A percentile compares a stretch with the other conserved stretches of the same genome.
Conservation (phyloP, 176 grass and related monocot genomes). For the Tillandsia leiboldiana region DNA sequence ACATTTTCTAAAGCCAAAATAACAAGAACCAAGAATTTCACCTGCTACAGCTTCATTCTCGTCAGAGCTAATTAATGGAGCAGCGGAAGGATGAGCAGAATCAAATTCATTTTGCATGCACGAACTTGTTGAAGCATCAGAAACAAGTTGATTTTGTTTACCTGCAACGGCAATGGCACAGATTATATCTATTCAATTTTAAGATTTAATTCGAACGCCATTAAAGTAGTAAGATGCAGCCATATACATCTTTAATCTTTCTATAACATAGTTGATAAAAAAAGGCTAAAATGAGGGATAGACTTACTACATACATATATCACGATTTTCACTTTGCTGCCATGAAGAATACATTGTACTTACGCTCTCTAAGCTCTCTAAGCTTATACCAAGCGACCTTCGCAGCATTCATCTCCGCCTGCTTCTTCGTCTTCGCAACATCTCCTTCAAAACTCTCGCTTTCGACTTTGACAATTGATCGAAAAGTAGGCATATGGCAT, state of each 20-base stretch:
- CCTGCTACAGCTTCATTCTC: slow-evolving; percentile 14
- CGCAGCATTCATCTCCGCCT: slow-evolving; percentile 56
- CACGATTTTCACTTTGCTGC: too few relatives aligned
- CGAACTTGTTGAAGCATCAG: slow-evolving; percentile 7
- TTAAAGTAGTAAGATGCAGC: background rate
- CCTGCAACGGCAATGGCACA: slow-evolving; percentile 20
- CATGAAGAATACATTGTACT: slow-evolving; percentile 24
- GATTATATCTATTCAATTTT: background rate
- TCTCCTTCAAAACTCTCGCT: slow-evolving; percentile 43
- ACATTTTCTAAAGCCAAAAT: slow-evolving; percentile 8
- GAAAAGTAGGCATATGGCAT: slow-evolving; percentile 20
- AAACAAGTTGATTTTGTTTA: slow-evolving; percentile 5
- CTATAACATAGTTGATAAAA: too few relatives aligned
- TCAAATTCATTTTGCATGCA: slow-evolving; percentile 14
- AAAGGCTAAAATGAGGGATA: too few relatives aligned
- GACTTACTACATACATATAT: too few relatives aligned
- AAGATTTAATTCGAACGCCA: background rate
- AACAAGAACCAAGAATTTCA: slow-evolving; percentile 21
- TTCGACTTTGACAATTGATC: slow-evolving; percentile 47
- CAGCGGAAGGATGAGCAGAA: slow-evolving; percentile 7
- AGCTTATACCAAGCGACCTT: slow-evolving; percentile 47
- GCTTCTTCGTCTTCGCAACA: slow-evolving; percentile 51
- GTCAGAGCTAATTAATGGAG: slow-evolving; percentile 8
- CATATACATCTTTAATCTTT: background rate
- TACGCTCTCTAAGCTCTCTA: slow-evolving; percentile 36